Evolutionary conservation across 108 stramenopile species (phyloP), one percentile per base, ranked within the genome.

Genomic region (Bacterosira constricta): DNA sequence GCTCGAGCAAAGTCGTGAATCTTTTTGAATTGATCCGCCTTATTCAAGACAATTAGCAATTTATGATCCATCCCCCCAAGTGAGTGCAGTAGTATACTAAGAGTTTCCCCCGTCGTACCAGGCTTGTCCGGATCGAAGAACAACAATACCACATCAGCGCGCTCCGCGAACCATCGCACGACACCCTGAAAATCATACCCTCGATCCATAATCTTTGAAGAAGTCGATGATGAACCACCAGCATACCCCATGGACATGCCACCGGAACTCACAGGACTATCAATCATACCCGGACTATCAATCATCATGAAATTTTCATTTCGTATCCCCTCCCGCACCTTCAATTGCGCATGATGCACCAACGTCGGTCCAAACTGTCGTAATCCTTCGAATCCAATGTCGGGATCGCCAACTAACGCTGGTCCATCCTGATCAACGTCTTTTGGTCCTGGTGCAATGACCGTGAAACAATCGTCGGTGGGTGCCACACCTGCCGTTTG

Each of bases 1-100:
- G 99, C 98, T 23, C 99, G 83, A 12, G 99, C 99, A 76, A 99
- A 99, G 73, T 99, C 99, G 69, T 99, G 98, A 53, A 99, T 98
- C 71, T 86, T 92, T 54, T 91, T 76, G 59, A 92, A 91, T 39
- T 89, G 89, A 86, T 92, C 92, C 0, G 93, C 92, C 84, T 99
- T 99, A 81, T 99, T 99, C 63, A 99, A 74, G 15, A 99, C 96
- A 80, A 99, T 98, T 76, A 97, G 80, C 46, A 99, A 74, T 82
- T 99, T 99, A 77, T 99, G 99, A 82, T 99, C 99, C 97, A 97
- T 94, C 1, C 99, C 99, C 46, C 84, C 84, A 45, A 99, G 71
- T 11, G 93, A 86, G 66, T 96, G 94, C 20, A 97, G 79, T 52
- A 99, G 73, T 27, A 97, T 84, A 38, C 89, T 91, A 42, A 99